Evolutionary conservation across 2,329 filamentous ascomycete species (phyloP), one percentile per base, ranked within the genome.

Genomic region (Aureobasidium musti): DNA sequence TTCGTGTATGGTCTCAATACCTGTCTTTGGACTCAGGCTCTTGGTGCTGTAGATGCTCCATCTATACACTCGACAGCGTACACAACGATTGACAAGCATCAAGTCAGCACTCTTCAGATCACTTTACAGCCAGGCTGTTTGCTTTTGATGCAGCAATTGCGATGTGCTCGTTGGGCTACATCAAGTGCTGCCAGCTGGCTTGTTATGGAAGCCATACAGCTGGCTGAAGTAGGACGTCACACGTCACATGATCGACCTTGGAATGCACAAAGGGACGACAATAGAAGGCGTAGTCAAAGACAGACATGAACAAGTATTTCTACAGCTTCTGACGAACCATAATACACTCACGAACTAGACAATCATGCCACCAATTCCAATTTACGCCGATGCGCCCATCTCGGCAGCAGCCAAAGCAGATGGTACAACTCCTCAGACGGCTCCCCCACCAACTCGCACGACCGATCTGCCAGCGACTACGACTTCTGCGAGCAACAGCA

Each of bases 311-410:
- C 26, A 43, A 30, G 56, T 60, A 33, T 45, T 35, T 19, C 10
- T 61, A 33, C 28, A 19, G 11, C 30, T 39, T n/a, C n/a, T 11
- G 21, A 13, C 14, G 43, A 35, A 41, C 5, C 23, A 41, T 17
- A 41, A 56, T 14, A 56, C 33, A 23, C 35, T 56, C 35, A 23
- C 35, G 2, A 26, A 10, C 19, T 7, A 39, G 35, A 19, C 54
- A 26, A 59, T 33, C 37, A 82, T 82, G 81, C 79, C 80, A 14
- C 80, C 80, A 14, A 78, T 82, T 52, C 79, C 75, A 50, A 76
- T 82, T 65, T 79, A 82, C 76, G 78, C 79, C 66, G 75, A 82
- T 69, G 77, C 77, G 28, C 81, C 81, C 63, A 82, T 83, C 69
- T 52, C 49, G 49, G 37, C 60, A 17, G 74, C 74, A 14, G 72